Evolutionary conservation across 371 early-diverging fungal species (phyloP).

Genomic region (Apophysomyces variabilis): DNA sequence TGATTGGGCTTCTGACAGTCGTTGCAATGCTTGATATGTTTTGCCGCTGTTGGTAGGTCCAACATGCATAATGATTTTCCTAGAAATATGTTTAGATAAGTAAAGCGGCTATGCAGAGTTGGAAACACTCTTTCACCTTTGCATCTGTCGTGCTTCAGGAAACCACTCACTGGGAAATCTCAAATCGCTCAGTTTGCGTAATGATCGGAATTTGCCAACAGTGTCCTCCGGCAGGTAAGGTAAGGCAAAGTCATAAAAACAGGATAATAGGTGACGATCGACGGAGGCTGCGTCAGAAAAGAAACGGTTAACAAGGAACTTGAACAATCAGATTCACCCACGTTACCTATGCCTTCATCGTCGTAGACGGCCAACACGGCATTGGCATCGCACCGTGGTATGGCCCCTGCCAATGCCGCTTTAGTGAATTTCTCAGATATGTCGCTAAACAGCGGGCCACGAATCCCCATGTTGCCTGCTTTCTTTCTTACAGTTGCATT

Average conservation of each 20-base stretch:
- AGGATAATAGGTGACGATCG: constrained; percentile 35
- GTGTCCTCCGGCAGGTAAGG: constrained; percentile 37
- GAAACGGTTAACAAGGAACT: background rate
- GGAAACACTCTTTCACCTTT: constrained; percentile 48
- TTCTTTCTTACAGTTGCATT: constrained; percentile 26
- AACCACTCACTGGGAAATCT: constrained; percentile 85
- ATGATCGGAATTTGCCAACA: constrained; percentile 41
- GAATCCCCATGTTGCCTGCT: constrained; percentile 30
- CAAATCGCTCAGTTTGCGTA: constrained; percentile 74
- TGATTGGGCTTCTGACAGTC: constrained; percentile 63
- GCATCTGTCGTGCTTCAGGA: constrained; percentile 72
- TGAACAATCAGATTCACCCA: too few relatives aligned
- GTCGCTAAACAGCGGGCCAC: constrained; percentile 22
- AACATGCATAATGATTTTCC: constrained; percentile 89
- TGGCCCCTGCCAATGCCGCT: constrained; percentile 17
- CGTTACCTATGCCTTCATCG: constrained; percentile 20
- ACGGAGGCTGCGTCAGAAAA: constrained; percentile 19
- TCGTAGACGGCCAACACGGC: constrained; percentile 8
- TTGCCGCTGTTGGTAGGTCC: constrained; percentile 98
- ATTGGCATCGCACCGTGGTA: constrained; percentile 22
- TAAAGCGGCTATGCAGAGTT: background rate
- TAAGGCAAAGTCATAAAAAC: constrained; percentile 44
- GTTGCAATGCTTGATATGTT: constrained; percentile 86
- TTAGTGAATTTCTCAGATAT: constrained; percentile 26
- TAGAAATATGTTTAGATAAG: constrained; percentile 14